A percentile compares a stretch with the other conserved stretches of the same genome.
Evolutionary conservation across 129 eudicot genomes (phyloP).

Genomic region (Helichrysum umbraculigerum): DNA sequence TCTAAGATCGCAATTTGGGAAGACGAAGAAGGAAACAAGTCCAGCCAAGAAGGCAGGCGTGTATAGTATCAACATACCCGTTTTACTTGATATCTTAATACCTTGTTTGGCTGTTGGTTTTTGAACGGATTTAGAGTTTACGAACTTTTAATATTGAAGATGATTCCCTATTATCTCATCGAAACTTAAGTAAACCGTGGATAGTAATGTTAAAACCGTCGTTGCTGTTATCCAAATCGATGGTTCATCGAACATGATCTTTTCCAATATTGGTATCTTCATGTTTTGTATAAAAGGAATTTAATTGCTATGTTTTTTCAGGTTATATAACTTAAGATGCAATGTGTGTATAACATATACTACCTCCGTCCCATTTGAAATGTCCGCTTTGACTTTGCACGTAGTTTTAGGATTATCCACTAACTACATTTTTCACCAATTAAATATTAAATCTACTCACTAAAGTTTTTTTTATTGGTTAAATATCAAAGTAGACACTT

Average conservation of each 20-base stretch:
- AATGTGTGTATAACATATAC: no score
- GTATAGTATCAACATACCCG: constrained; percentile 34
- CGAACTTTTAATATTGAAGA: constrained; percentile 37
- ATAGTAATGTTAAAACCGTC: constrained; percentile 20
- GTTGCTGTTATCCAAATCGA: constrained; percentile 27
- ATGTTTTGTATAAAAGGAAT: background rate
- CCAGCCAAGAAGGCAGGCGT: constrained; percentile 48
- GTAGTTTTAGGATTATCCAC: no score
- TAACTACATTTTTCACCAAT: no score
- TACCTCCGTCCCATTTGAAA: no score
- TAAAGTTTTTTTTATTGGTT: no score
- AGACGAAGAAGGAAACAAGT: constrained; percentile 21
- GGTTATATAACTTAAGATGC: no score
- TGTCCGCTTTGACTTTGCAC: no score
- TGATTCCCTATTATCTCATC: constrained; percentile 33
- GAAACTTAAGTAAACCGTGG: constrained; percentile 16
- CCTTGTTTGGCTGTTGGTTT: background rate
- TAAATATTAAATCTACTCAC: no score
- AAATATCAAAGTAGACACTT: no score
- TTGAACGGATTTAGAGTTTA: background rate
- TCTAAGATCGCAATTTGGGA: constrained; percentile 39
- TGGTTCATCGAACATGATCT: constrained; percentile 33
- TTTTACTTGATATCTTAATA: constrained; percentile 10
- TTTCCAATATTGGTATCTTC: constrained; percentile 25
- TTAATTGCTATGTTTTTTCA: no score